Conservation (phyloP, 352 stramenopile genomes). For the Phytopythium boreale region DNA sequence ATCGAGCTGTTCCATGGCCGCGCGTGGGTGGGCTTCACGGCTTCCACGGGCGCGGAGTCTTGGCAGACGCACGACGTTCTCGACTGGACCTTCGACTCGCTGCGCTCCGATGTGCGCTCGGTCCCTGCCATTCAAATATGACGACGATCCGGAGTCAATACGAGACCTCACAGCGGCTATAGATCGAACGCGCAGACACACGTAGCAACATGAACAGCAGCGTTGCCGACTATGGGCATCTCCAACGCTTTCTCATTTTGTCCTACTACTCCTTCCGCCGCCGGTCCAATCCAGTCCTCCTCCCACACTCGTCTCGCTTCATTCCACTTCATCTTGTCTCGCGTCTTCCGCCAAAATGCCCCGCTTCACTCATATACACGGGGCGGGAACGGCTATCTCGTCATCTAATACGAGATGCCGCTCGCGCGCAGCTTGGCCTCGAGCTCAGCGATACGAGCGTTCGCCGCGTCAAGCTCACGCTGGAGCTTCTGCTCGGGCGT, state of each 20-base stretch:
- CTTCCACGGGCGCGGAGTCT: constrained; percentile 71
- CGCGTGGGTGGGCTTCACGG: constrained; percentile 92
- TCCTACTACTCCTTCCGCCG: constrained; percentile 1
- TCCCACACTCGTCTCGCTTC: background rate
- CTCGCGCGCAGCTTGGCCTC: constrained; percentile 78
- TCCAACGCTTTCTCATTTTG: constrained; percentile 2
- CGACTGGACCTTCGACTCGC: constrained; percentile 73
- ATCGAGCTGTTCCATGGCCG: constrained; percentile 81
- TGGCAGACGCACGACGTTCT: constrained; percentile 91
- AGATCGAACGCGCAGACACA: background rate
- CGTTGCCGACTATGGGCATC: background rate
- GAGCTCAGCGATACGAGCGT: constrained; percentile 80
- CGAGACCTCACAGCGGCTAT: background rate
- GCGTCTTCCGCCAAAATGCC: background rate
- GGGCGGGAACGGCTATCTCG: background rate
- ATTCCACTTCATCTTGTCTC: background rate
- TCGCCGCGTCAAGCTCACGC: constrained; percentile 72
- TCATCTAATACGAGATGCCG: constrained; percentile 77
- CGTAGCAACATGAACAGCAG: constrained; percentile 1
- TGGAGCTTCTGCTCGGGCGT: constrained; percentile 64
- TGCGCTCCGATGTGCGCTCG: constrained; percentile 28
- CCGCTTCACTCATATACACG: constrained; percentile 1
- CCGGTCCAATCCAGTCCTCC: background rate
- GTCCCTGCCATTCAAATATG: background rate
- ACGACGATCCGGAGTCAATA: background rate